These are phyloP conservation scores for Panicum virgatum DNA, from an alignment of 202 grass and related monocot species.

Conservation along the genomic window DNA sequence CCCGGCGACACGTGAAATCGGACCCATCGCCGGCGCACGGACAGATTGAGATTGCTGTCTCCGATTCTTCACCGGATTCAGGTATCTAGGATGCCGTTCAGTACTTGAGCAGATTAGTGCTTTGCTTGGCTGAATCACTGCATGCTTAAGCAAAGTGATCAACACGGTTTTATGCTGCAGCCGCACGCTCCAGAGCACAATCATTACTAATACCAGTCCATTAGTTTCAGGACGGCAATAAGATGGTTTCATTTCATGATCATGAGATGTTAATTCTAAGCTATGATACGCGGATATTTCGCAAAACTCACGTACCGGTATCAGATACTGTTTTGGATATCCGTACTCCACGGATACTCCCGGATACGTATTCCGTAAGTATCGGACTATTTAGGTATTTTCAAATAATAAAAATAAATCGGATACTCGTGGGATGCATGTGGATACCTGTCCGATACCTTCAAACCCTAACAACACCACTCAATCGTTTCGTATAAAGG, in stretches of 20 bases:
- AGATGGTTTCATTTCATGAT: background rate
- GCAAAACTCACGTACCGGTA: too few species aligned
- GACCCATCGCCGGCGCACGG: background rate
- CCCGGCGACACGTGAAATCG: slow-evolving; percentile 7
- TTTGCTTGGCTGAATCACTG: background rate
- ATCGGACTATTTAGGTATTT: too few species aligned
- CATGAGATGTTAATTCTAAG: background rate
- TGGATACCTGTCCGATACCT: too few species aligned
- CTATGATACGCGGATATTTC: too few species aligned
- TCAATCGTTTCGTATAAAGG: too few species aligned
- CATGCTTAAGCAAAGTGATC: background rate
- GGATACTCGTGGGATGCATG: too few species aligned
- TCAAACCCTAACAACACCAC: too few species aligned
- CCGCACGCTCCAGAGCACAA: background rate
- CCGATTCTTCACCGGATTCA: slow-evolving; percentile 18
- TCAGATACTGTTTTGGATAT: too few species aligned
- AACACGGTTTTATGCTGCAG: background rate
- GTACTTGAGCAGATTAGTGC: background rate
- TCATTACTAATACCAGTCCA: background rate
- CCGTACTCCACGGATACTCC: too few species aligned
- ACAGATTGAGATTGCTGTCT: background rate
- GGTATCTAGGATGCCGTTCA: background rate
- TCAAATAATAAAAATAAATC: too few species aligned
- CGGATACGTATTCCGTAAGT: too few species aligned
- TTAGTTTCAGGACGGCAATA: background rate